Percentiles rank a stretch among this genome's conserved stretches.
Conservation (phyloP, 768 basidiomycete species). For the Podaxis rugospora region DNA sequence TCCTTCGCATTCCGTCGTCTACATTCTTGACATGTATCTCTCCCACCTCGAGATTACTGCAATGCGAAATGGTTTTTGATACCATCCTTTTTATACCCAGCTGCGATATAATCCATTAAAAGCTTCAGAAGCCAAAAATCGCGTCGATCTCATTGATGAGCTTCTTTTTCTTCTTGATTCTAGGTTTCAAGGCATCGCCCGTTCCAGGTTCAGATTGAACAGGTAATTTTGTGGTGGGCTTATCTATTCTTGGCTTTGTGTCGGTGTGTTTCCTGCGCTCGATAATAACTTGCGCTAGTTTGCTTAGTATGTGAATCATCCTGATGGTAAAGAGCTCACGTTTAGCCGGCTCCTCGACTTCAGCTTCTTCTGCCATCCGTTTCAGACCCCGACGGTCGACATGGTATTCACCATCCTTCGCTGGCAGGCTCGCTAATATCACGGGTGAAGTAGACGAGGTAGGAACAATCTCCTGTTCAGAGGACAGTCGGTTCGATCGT, state of each 20-base stretch:
- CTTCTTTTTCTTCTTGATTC: slow-evolving; percentile 36
- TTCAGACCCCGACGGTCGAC: background rate
- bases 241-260: background rate
- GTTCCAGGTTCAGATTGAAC: background rate
- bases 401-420: background rate
- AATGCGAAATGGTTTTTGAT: slow-evolving; percentile 12
- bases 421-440: background rate
- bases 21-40: slow-evolving; percentile 7
- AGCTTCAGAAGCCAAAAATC: slow-evolving; percentile 47
- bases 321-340: background rate
- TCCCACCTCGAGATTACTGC: background rate
- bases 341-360: background rate
- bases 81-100: slow-evolving; percentile 15
- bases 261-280: background rate
- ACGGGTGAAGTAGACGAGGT: background rate
- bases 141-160: slow-evolving; percentile 60
- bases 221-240: background rate
- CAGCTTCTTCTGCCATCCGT: background rate
- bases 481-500: background rate
- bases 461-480: background rate
- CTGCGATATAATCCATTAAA: slow-evolving; percentile 8
- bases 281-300: background rate
- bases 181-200: slow-evolving; percentile 1
- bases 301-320: background rate
- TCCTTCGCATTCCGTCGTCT: slow-evolving; percentile 10